Base-by-base conservation (phyloP, 1,139 yeast species). In the Geotrichum histeridarum region DNA sequence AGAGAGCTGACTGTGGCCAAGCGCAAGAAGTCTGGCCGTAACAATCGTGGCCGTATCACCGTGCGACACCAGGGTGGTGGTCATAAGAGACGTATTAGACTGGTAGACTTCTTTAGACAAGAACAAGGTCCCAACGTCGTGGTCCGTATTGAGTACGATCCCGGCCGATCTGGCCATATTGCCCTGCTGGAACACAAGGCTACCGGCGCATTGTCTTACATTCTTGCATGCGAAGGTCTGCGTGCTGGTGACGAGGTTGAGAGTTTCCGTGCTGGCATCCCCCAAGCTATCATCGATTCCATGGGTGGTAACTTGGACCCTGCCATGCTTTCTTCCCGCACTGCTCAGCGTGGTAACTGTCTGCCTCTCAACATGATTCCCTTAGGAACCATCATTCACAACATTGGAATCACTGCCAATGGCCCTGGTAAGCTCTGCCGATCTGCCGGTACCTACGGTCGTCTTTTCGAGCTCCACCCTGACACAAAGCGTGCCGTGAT, bases 31-130 rank as follows among this genome's bases (percentile, higher is more conserved):
- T 86, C 95, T 53, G 99, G 99, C 61, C 84, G 99, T 74, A 91
- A 93, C 70, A 79, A 86, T 70, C 77, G 85, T 11, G 99, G 99
- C 63, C 79, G 81, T 62, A 88, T 93, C 64, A 88, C 96, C 8
- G 85, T 89, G 44, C 82, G 99, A 68, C 97, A 94, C 69, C 83
- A 94, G 70, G 99, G 99, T 69, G 99, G 99, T 65, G 99, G 98
- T 47, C 95, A 88, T 69, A 89, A 86, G 70, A 84, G 90, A 67
- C 81, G 99, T 71, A 80, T 86, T 44, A 81, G 99, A 65, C 70
- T 87, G 48, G 79, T 93, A 32, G 99, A 93, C 70, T 84, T 84
- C 66, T 76, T 77, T 64, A 80, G 99, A 65, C 67, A 70, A 47
- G 78, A 69, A 2, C 72, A 82, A 1, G 99, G 98, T 27, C 79